phyloP scores from a whole-genome alignment of 2,329 filamentous ascomycete species.

The Helminthosporium solani region DNA sequence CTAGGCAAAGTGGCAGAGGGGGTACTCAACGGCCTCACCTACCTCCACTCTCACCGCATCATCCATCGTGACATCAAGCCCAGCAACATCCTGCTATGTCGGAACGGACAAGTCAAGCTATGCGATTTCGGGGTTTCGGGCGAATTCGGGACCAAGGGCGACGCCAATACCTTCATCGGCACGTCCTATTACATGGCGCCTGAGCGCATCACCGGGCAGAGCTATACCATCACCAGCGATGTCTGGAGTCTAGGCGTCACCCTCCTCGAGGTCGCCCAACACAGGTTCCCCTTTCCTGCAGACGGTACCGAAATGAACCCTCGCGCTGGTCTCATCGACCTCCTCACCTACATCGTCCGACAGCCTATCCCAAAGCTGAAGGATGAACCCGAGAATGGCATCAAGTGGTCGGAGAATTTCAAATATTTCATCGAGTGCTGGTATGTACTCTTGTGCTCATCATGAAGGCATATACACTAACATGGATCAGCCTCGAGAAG shows the following conservation, averaged over 20 bases:
- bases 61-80: conserved; percentile 99
- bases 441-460: conserved; percentile 58
- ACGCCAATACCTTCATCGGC: conserved; percentile 98
- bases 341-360: conserved; percentile 95
- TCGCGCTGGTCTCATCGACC: conserved; percentile 85
- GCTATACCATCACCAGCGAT: conserved; percentile 97
- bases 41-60: conserved; percentile 92
- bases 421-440: conserved; percentile 99
- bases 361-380: conserved; percentile 94
- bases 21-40: conserved; percentile 88
- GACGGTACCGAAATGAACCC: conserved; percentile 96
- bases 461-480: conserved; percentile 23
- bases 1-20: conserved; percentile 95
- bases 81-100: conserved; percentile 91
- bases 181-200: conserved; percentile 99
- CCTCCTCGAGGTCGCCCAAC: conserved; percentile 96
- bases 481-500: conserved; percentile 76
- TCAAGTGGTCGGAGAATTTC: conserved; percentile 95
- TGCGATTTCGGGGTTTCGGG: conserved; percentile 98
- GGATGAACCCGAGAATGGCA: conserved; percentile 85
- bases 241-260: conserved; percentile 98
- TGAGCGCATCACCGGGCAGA: conserved; percentile 94
- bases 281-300: conserved; percentile 96
- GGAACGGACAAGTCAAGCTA: conserved; percentile 86
- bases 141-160: conserved; percentile 97